phyloP scores from a whole-genome alignment of 345 rosid species.

The Cardiospermum halicacabum region DNA sequence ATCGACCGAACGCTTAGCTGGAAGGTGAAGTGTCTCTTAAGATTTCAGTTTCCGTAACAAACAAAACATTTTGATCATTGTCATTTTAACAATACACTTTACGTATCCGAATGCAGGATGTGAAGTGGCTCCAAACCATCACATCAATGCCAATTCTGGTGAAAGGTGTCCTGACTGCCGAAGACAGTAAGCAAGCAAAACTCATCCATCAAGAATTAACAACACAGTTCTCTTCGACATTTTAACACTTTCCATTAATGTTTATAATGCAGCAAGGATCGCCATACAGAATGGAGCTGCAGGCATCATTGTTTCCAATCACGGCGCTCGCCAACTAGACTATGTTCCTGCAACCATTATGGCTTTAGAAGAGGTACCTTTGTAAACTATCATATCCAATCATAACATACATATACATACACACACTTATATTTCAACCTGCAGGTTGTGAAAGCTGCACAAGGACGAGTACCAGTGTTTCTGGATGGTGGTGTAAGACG shows the following conservation, averaged over 20 bases:
- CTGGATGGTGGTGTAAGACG: slow-evolving; percentile 96
- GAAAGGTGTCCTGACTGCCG: slow-evolving; percentile 90
- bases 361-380: slow-evolving; percentile 80
- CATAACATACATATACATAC: background rate
- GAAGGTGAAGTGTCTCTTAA: slow-evolving; percentile 46
- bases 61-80: background rate
- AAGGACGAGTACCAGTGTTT: slow-evolving; percentile 83
- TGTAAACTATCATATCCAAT: background rate
- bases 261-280: slow-evolving; percentile 52
- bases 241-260: background rate
- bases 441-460: slow-evolving; percentile 85
- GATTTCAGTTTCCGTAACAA: background rate
- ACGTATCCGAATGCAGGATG: slow-evolving; percentile 46
- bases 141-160: slow-evolving; percentile 87
- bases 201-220: background rate
- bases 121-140: slow-evolving; percentile 89
- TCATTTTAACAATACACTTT: background rate
- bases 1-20: slow-evolving; percentile 76
- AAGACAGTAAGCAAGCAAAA: slow-evolving; percentile 69
- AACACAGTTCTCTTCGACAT: background rate
- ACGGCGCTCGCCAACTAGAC: slow-evolving; percentile 96
- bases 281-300: slow-evolving; percentile 75
- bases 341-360: slow-evolving; percentile 79
- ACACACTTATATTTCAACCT: slow-evolving; percentile 4
- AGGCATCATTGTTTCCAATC: slow-evolving; percentile 91